Evolutionary conservation across 2,329 filamentous ascomycete genomes (phyloP).

Genomic region (Tolypocladium amazonense): DNA sequence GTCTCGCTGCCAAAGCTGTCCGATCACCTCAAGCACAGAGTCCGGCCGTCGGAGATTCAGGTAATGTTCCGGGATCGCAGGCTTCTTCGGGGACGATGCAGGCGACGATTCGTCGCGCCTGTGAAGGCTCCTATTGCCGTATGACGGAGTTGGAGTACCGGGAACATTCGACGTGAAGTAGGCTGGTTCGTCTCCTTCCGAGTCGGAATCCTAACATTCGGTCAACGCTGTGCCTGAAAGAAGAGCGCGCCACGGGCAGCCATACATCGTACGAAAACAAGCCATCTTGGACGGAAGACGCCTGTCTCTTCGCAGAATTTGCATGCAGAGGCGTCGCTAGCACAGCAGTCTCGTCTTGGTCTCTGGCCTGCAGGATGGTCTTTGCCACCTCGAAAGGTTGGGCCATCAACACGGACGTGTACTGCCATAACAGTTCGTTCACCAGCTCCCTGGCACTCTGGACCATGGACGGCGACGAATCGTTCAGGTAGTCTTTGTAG

Average conservation of each 20-base stretch:
- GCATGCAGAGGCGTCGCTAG: constrained; percentile 12
- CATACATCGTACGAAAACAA: constrained; percentile 24
- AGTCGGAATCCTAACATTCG: constrained; percentile 45
- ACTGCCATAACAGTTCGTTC: constrained; percentile 85
- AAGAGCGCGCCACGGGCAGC: not conserved
- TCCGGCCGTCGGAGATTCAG: constrained; percentile 64
- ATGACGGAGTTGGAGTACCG: constrained; percentile 40
- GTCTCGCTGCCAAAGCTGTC: constrained; percentile 80
- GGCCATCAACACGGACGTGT: constrained; percentile 76
- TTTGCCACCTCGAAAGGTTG: constrained; percentile 98
- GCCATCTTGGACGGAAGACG: constrained; percentile 20
- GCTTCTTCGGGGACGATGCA: constrained; percentile 18
- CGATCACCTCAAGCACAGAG: constrained; percentile 76
- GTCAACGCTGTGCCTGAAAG: not conserved
- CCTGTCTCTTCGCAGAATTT: constrained; percentile 16
- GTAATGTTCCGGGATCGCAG: constrained; percentile 38
- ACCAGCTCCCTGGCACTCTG: constrained; percentile 67
- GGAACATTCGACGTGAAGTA: constrained; percentile 67
- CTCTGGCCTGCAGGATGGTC: constrained; percentile 72
- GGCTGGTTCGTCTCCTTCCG: constrained; percentile 65
- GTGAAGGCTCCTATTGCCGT: constrained; percentile 17
- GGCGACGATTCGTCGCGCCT: constrained; percentile 21
- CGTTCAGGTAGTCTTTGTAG: constrained; percentile 77
- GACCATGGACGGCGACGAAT: constrained; percentile 63
- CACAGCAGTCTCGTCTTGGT: constrained; percentile 37